Conservation (phyloP, 164 flowering plant species). For the Amborella trichopoda region DNA sequence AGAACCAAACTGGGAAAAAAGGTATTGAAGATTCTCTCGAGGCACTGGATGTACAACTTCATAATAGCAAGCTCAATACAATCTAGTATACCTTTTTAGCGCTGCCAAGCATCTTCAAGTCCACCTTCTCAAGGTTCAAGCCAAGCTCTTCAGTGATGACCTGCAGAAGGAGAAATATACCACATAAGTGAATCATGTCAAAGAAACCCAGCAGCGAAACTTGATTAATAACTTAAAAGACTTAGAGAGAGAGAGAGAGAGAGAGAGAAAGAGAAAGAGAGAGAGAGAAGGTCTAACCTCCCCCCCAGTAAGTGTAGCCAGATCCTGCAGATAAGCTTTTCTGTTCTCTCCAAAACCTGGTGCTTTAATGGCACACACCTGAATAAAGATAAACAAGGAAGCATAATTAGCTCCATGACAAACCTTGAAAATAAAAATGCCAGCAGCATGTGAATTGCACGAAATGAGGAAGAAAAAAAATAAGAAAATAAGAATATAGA, state of each 20-base stretch:
- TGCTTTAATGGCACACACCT: constrained; percentile 94
- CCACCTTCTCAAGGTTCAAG: constrained; percentile 71
- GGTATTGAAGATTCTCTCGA: too few species aligned
- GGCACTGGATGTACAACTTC: too few species aligned
- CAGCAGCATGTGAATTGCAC: background rate
- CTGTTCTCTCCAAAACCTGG: constrained; percentile 98
- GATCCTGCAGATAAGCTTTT: constrained; percentile 71
- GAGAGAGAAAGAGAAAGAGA: background rate
- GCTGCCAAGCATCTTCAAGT: constrained; percentile 54
- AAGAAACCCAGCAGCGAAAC: background rate
- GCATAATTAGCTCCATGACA: background rate
- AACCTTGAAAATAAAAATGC: background rate
- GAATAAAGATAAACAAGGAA: background rate
- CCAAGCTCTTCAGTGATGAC: constrained; percentile 83
- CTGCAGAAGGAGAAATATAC: constrained; percentile 16
- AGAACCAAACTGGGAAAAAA: too few species aligned
- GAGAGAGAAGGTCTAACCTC: constrained; percentile 18
- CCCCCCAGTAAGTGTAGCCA: constrained; percentile 75
- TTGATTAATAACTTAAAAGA: background rate
- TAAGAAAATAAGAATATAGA: background rate
- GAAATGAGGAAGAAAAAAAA: background rate
- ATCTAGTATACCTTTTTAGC: constrained; percentile 88
- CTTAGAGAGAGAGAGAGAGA: background rate
- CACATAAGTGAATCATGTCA: background rate
- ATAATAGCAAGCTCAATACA: too few species aligned